Evolutionary conservation across 2,329 filamentous ascomycete species (phyloP).

Genomic region (Paraphaeosphaeria sporulosa): DNA sequence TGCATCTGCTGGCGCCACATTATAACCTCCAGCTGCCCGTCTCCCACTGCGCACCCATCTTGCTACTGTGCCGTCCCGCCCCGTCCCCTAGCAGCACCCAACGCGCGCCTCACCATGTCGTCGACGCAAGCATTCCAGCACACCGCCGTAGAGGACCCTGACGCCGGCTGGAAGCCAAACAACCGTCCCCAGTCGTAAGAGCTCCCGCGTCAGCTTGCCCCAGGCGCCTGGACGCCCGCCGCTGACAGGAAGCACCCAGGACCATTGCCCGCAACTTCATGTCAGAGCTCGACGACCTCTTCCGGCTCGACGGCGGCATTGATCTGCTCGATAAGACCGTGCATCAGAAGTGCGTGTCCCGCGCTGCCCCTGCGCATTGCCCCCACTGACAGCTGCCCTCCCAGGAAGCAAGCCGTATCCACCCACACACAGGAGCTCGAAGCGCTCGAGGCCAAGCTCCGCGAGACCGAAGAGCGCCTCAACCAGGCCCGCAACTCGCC

Average conservation of each 20-base stretch:
- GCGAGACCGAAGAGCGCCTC: constrained; percentile 83
- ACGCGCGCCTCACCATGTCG: constrained; percentile 19
- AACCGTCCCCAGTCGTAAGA: constrained; percentile 84
- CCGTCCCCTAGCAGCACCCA: constrained; percentile 9
- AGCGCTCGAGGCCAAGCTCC: constrained; percentile 81
- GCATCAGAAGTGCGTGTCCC: constrained; percentile 75
- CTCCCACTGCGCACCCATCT: constrained; percentile 1
- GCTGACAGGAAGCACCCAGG: constrained; percentile 59
- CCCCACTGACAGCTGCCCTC: constrained; percentile 6
- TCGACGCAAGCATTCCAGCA: constrained; percentile 21
- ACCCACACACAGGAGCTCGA: constrained; percentile 82
- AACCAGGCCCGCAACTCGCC: constrained; percentile 44
- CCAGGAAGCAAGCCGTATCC: constrained; percentile 80
- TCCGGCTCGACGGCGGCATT: constrained; percentile 82
- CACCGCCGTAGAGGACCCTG: constrained; percentile 56
- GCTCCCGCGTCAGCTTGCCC: constrained; percentile 31
- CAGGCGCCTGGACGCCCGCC: constrained; percentile 14
- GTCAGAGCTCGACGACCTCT: constrained; percentile 84
- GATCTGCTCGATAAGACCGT: constrained; percentile 77
- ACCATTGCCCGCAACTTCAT: constrained; percentile 90
- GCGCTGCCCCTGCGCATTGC: constrained; percentile 18
- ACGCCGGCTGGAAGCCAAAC: constrained; percentile 82
- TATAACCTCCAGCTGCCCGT: constrained; percentile 5
- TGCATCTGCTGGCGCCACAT: constrained; percentile 20
- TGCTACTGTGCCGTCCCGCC: not conserved